Base-by-base conservation (phyloP, 345 rosid species). In the Sonneratia alba region DNA sequence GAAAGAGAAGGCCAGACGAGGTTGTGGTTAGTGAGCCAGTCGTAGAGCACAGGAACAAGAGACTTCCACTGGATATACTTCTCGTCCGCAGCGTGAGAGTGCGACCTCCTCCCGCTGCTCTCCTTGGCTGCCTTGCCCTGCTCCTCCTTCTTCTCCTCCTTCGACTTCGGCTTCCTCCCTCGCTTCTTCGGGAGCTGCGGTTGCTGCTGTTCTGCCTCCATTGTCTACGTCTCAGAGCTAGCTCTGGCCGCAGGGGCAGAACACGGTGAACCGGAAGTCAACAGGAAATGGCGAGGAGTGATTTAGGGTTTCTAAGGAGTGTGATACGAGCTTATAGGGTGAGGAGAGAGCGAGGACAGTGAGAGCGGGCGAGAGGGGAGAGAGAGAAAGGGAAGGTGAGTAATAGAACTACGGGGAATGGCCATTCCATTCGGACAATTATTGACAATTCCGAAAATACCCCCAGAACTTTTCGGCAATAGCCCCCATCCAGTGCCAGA, bases 1-100 rank as follows among this genome's bases (percentile, higher is more conserved):
- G 99, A 94, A 81, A 95, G 99, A 38, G 99, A 95, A 24, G 99
- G 99, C 99, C 99, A 95, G 68, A 95, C 98, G 75, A 95, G 99
- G 79, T 95, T 95, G 76, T 95, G 98, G 71, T 95, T 95, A 15
- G 99, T 97, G 70, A 95, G 88, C 99, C 99, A 95, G 83, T 94
- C 98, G 72, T 94, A 94, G 67, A 94, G 96, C 75, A 94, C 89
- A 24, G 98, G 98, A 18, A 94, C 97, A 14, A 91, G 86, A 71
- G 89, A 85, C 86, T 94, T 94, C 98, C 98, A 94, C 72, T 88
- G 97, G 79, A 89, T 74, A 83, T 94, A 94, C 86, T 91, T 94
- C 64, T 94, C 98, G 71, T 94, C 98, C 13, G 85, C 87, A 61
- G 87, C 77, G 7, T 78, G 91, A 27, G 84, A 86, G 3, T 78